Base-by-base conservation (phyloP, 768 basidiomycete genomes). In the Leccinum incarnatum region DNA sequence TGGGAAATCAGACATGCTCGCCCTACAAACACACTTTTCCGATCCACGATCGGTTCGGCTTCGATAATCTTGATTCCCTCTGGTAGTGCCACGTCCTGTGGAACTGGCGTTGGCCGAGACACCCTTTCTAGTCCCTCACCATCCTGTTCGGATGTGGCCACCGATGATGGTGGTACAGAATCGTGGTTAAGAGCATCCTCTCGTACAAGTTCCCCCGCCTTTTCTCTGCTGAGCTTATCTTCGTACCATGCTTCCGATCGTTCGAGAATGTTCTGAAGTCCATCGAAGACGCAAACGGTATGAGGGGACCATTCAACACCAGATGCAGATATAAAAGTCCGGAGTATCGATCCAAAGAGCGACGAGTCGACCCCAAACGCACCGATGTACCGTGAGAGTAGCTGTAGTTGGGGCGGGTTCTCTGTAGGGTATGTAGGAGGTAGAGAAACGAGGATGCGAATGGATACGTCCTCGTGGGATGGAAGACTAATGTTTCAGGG, bases 1-100 rank as follows among this genome's bases (percentile, higher is more conserved):
- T 92, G 80, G 6, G 84, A 83, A 67, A 96, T 88, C 47, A 76
- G 77, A 71, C 92, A 93, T 1, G 93, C 93, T 21, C 93, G 83
- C 9, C 94, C 95, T 8, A 96, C 78, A 66, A 98, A 97, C 1
- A 80, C 79, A 61, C 90, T 93, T 71, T 90, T 95, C 27, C 94
- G 80, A 71, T 96, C 95, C 8, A 82, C 76, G 56, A 98, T 93
- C 1, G 95, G 84, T 57, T 93, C 91, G 0, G 90, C 84, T 47
- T 85, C 81, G 57, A 83, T 74, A 12, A 98, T 81, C 50, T 82
- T 72, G n/a, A 93, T 75, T 1, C 83, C 88, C 19, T 80, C 78
- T 0, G 89, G 88, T 17, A 87, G 70, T 7, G 66, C 62, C 2
- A 58, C 27, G 32, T 70, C 55, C 37, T 65, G 51, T 29, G 47